A percentile compares a stretch with the other conserved stretches of the same genome.
These are phyloP conservation scores for Xylaria acuta DNA, from an alignment of 495 filamentous ascomycete species.

Conservation along the genomic window DNA sequence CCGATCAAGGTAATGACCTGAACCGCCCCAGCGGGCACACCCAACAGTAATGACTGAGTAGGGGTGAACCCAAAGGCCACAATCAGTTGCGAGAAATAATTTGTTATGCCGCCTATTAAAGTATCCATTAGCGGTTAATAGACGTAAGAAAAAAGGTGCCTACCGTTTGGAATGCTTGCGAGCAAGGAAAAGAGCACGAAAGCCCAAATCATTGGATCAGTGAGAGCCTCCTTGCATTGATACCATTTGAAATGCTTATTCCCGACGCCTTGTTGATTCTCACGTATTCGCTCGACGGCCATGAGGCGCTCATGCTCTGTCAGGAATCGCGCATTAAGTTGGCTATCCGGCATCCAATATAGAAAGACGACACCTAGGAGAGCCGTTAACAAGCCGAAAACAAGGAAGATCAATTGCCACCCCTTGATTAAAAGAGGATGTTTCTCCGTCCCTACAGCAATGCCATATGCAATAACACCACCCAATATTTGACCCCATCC, in stretches of 20 bases:
- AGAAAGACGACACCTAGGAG: constrained; percentile 64
- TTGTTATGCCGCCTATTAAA: constrained; percentile 63
- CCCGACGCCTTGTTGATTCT: constrained; percentile 72
- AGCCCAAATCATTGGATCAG: constrained; percentile 57
- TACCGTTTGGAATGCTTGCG: constrained; percentile 67
- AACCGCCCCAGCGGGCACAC: constrained; percentile 68
- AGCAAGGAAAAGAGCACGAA: constrained; percentile 68
- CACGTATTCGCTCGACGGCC: constrained; percentile 65
- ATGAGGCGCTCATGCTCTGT: constrained; percentile 65
- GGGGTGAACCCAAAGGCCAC: constrained; percentile 63
- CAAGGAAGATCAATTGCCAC: constrained; percentile 74
- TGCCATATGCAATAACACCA: constrained; percentile 68
- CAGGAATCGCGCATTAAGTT: constrained; percentile 71
- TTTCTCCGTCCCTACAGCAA: constrained; percentile 61
- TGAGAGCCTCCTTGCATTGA: constrained; percentile 63
- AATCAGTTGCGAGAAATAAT: constrained; percentile 75
- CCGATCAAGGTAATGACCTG: constrained; percentile 67
- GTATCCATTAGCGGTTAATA: neutral
- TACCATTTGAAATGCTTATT: constrained; percentile 72
- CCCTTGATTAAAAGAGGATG: constrained; percentile 62
- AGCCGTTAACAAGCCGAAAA: constrained; percentile 67
- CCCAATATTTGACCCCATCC: constrained; percentile 67
- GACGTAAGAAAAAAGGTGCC: neutral
- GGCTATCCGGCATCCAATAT: constrained; percentile 71
- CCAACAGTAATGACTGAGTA: constrained; percentile 68